These are phyloP conservation scores for Cyamopsis tetragonoloba DNA, from an alignment of 306 rosid species.

Conservation along the genomic window DNA sequence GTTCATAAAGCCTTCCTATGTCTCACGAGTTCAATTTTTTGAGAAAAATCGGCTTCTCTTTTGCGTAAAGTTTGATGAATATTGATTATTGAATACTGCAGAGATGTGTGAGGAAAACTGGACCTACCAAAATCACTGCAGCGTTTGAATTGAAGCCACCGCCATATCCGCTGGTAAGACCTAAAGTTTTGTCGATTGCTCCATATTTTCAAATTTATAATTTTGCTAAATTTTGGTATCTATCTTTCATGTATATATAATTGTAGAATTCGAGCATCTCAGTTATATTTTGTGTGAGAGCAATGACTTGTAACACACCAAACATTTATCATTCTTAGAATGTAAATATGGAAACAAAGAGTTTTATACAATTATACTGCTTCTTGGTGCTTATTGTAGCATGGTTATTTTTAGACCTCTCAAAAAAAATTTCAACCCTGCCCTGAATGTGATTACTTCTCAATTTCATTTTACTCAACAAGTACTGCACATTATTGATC, in stretches of 20 bases:
- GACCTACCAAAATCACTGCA: conserved; percentile 37
- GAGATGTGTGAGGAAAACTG: conserved; percentile 43
- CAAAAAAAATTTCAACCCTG: not conserved
- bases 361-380: not conserved
- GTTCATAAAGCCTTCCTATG: too few relatives aligned
- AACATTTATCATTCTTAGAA: not conserved
- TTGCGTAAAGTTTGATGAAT: not conserved
- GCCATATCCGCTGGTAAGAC: conserved; percentile 74
- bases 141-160: conserved; percentile 79
- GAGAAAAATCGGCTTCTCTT: not conserved
- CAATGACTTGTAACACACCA: not conserved
- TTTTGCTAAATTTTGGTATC: not conserved
- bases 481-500: not conserved
- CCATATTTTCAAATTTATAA: not conserved
- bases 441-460: not conserved
- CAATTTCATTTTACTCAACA: not conserved
- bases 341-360: not conserved
- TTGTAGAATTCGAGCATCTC: not conserved
- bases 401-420: not conserved
- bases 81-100: conserved; percentile 31
- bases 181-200: conserved; percentile 7
- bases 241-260: not conserved
- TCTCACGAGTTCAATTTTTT: not conserved
- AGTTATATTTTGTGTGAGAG: not conserved
- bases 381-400: not conserved